Evolutionary conservation across 2,329 filamentous ascomycete species (phyloP).

Genomic region (Septoria linicola): DNA sequence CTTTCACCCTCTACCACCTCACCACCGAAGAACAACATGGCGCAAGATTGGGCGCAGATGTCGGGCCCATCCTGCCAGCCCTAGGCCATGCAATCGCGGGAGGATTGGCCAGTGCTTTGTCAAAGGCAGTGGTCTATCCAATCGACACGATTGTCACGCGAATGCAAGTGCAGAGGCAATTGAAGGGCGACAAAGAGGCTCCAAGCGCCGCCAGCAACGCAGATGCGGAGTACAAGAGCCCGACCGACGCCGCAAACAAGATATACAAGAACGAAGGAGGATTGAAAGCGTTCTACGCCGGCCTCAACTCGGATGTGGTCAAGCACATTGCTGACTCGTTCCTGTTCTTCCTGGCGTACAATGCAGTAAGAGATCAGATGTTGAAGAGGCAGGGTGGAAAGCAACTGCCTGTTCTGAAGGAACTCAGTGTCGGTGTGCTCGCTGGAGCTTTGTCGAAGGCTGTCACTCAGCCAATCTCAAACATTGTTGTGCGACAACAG

Average conservation of each 20-base stretch:
- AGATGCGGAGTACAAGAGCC: slow-evolving; percentile 58
- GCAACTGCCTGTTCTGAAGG: slow-evolving; percentile 63
- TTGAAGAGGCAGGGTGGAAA: slow-evolving; percentile 41
- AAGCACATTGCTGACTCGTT: slow-evolving; percentile 67
- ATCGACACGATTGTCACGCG: slow-evolving; percentile 78
- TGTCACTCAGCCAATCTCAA: slow-evolving; percentile 76
- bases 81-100: slow-evolving; percentile 81
- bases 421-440: slow-evolving; percentile 70
- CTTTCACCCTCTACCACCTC: slow-evolving; percentile 35
- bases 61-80: slow-evolving; percentile 61
- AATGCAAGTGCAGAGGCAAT: slow-evolving; percentile 72
- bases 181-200: slow-evolving; percentile 43
- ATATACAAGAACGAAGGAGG: slow-evolving; percentile 74
- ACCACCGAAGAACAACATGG: slow-evolving; percentile 26
- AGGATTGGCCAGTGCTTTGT: slow-evolving; percentile 72
- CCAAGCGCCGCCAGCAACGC: slow-evolving; percentile 37
- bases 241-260: slow-evolving; percentile 67
- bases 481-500: slow-evolving; percentile 80
- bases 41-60: not conserved
- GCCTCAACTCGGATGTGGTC: slow-evolving; percentile 44
- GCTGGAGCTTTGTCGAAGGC: slow-evolving; percentile 74
- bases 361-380: slow-evolving; percentile 51
- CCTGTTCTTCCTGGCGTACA: slow-evolving; percentile 83
- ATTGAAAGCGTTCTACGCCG: slow-evolving; percentile 62
- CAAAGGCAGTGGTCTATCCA: slow-evolving; percentile 77